These are phyloP conservation scores for Penicillium concentricum DNA, from an alignment of 2,329 filamentous ascomycete species.

Conservation along the genomic window DNA sequence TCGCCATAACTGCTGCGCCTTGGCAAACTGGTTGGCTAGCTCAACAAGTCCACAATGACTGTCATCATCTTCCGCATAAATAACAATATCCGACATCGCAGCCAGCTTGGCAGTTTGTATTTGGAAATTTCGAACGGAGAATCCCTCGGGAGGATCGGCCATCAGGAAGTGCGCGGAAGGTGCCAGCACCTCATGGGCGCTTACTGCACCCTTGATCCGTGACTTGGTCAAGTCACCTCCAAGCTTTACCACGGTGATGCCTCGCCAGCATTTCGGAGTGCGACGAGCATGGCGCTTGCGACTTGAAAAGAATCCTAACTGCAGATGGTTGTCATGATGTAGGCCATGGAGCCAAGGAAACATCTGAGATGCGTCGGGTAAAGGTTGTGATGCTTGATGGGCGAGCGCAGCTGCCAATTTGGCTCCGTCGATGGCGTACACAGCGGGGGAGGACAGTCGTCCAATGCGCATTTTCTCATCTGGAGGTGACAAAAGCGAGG, in stretches of 20 bases:
- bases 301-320: constrained; percentile 84
- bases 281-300: constrained; percentile 69
- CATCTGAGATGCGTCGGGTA: constrained; percentile 80
- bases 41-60: constrained; percentile 64
- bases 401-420: constrained; percentile 72
- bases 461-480: constrained; percentile 59
- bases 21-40: constrained; percentile 63
- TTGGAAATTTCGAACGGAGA: constrained; percentile 95
- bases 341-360: constrained; percentile 97
- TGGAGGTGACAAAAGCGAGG: constrained; percentile 74
- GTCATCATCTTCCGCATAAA: constrained; percentile 75
- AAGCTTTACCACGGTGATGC: constrained; percentile 83
- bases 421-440: constrained; percentile 72
- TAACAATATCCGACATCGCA: constrained; percentile 83
- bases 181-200: constrained; percentile 75
- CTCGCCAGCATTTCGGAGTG: constrained; percentile 73
- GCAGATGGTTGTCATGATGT: constrained; percentile 82
- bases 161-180: constrained; percentile 68
- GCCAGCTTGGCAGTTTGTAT: constrained; percentile 90
- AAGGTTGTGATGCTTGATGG: constrained; percentile 71
- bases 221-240: constrained; percentile 72
- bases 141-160: constrained; percentile 82
- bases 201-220: constrained; percentile 82
- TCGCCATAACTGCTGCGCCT: constrained; percentile 75
- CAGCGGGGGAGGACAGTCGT: constrained; percentile 49